Evolutionary conservation across 768 basidiomycete species (phyloP).

Genomic region (Lentinula edodes): DNA sequence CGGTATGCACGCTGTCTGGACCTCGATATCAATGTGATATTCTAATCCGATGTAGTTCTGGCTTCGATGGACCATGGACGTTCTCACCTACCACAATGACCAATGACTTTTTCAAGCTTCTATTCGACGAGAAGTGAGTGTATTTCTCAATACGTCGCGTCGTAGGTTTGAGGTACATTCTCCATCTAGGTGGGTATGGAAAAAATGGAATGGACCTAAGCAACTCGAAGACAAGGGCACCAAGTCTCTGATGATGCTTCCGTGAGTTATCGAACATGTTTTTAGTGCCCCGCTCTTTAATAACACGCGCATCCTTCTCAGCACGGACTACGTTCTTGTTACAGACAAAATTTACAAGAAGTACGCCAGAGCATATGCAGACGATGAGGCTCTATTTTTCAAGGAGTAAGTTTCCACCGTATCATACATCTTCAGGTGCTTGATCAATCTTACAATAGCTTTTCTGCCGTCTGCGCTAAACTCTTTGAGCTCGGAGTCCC

Average conservation of each 20-base stretch:
- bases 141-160: background rate
- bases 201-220: conserved; percentile 91
- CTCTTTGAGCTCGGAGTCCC: conserved; percentile 96
- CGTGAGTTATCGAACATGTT: conserved; percentile 43
- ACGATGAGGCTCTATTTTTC: conserved; percentile 84
- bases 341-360: conserved; percentile 94
- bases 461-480: conserved; percentile 69
- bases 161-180: background rate
- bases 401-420: conserved; percentile 62
- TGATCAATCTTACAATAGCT: conserved; percentile 41
- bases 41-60: conserved; percentile 39
- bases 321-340: conserved; percentile 82
- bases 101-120: conserved; percentile 82
- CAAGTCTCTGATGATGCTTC: conserved; percentile 89
- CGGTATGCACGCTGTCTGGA: conserved; percentile 34
- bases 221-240: conserved; percentile 93
- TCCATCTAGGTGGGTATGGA: conserved; percentile 72
- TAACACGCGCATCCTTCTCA: conserved; percentile 16
- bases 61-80: conserved; percentile 91
- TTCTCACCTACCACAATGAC: conserved; percentile 87
- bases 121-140: conserved; percentile 77
- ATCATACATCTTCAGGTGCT: conserved; percentile 3
- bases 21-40: background rate
- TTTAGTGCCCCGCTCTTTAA: background rate
- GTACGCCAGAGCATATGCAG: conserved; percentile 80